Base-by-base conservation (phyloP, 495 filamentous ascomycete species). In the Hypoxylon lenormandii region DNA sequence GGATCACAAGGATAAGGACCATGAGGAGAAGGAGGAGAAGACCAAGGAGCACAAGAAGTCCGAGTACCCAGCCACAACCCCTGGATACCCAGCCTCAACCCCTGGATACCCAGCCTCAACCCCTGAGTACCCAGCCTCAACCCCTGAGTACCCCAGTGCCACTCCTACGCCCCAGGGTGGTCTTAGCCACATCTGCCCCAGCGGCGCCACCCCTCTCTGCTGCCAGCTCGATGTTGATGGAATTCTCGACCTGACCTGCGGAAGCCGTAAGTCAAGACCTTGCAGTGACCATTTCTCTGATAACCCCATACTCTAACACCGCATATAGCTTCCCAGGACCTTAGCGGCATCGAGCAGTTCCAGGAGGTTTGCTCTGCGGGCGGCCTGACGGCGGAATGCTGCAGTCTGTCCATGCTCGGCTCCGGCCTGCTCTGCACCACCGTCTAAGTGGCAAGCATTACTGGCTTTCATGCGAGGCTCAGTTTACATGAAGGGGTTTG, bases 361-460 rank as follows among this genome's bases (percentile, higher is more conserved):
- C 30, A 13, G 1, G 4, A 21, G 3, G 12, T 36, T 37, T 71
- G 68, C 15, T 57, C 68, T 3, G 19, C 37, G 0, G n/a, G 3
- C 10, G 68, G 68, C 33, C n/a, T 59, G n/a, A 71, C 62, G 6
- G 68, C 68, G 1, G 62, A 66, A 42, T 71, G 68, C 58, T 71
- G 68, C 42, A 15, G 15, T 18, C 23, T 71, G 0, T 48, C 68
- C 2, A 0, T 71, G 0, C 11, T 45, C 5, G 68, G 68, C 15
- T 52, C 62, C 2, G 68, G 46, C 12, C 53, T 71, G 12, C 42
- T 71, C 4, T 71, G 68, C 62, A 71, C 62, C 2, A 11, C 37
- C 8, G 49, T 60, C 15, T 70, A 43, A 56, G 23, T 19, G n/a
- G 30, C 36, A 23, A 43, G 33, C 28, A 22, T 21, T 11, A 12